phyloP scores from a whole-genome alignment of 2,329 filamentous ascomycete species.

The Westerdykella aurantiaca region DNA sequence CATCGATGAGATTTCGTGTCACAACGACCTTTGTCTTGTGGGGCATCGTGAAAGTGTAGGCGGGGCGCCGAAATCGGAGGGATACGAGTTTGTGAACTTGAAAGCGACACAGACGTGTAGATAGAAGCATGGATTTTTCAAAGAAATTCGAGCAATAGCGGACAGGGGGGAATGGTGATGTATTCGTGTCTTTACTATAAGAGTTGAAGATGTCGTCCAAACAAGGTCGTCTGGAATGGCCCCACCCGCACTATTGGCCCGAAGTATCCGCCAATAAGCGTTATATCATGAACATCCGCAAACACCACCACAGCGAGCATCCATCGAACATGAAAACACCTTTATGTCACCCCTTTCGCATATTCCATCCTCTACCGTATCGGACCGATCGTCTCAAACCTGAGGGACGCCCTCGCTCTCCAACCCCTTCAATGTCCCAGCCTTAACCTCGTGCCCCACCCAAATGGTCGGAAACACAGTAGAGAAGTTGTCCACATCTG shows the following conservation, averaged over 20 bases:
- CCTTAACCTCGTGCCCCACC: slow-evolving; percentile 6
- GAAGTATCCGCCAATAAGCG: slow-evolving; percentile 18
- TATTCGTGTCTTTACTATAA: no score
- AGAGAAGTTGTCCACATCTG: slow-evolving; percentile 14
- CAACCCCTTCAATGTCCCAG: background rate
- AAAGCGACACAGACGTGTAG: slow-evolving; percentile 3
- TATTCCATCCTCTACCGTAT: background rate
- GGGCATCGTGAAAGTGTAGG: slow-evolving; percentile 15
- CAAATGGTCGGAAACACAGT: slow-evolving; percentile 13
- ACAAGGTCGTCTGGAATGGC: no score
- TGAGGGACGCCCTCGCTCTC: background rate
- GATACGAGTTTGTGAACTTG: slow-evolving; percentile 5
- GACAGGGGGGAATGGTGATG: no score
- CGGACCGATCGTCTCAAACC: background rate
- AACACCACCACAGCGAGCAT: no score
- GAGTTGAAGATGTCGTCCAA: no score
- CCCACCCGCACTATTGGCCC: slow-evolving; percentile 6
- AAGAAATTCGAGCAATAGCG: no score
- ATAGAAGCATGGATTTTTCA: no score
- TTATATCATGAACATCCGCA: background rate
- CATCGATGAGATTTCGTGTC: slow-evolving; percentile 21
- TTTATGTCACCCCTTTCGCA: background rate
- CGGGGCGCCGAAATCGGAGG: slow-evolving; percentile 10
- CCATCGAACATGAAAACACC: no score
- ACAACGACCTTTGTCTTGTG: slow-evolving; percentile 23